Percentiles rank a stretch among this genome's conserved stretches.
phyloP scores from a whole-genome alignment of 2,329 filamentous ascomycete genomes.

The Pezicula neosporulosa region DNA sequence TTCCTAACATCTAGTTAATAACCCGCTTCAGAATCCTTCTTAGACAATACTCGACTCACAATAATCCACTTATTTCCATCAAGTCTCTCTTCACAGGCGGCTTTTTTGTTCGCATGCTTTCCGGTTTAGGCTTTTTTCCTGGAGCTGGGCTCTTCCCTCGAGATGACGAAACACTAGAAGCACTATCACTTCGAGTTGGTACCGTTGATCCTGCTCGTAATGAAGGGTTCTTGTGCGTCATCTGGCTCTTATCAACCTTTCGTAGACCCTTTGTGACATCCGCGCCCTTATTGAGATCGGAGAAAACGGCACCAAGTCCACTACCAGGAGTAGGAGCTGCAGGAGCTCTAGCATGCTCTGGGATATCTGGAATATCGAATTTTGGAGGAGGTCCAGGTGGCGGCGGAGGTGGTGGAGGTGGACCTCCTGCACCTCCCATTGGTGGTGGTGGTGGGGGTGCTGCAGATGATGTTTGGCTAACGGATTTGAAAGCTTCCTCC shows the following conservation, averaged over 20 bases:
- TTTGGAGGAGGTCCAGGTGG: constrained; percentile 58
- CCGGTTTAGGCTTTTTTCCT: constrained; percentile 81
- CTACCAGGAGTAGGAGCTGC: constrained; percentile 35
- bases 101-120: constrained; percentile 82
- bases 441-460: constrained; percentile 39
- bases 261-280: constrained; percentile 83
- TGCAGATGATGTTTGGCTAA: constrained; percentile 48
- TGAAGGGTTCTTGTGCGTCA: constrained; percentile 98
- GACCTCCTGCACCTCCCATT: constrained; percentile 49
- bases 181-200: constrained; percentile 50
- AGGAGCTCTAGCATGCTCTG: constrained; percentile 38
- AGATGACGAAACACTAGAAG: constrained; percentile 45
- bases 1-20: constrained; percentile 52
- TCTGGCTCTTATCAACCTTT: constrained; percentile 92
- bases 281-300: constrained; percentile 84
- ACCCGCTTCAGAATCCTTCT: not conserved
- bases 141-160: constrained; percentile 84
- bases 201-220: constrained; percentile 73
- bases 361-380: constrained; percentile 49
- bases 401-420: constrained; percentile 64
- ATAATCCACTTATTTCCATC: constrained; percentile 93
- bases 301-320: constrained; percentile 86
- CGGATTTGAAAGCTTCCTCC: constrained; percentile 58
- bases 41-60: constrained; percentile 39
- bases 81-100: constrained; percentile 74